Base-by-base conservation (phyloP, 2,329 filamentous ascomycete genomes). In the Ophiostoma piceae region DNA sequence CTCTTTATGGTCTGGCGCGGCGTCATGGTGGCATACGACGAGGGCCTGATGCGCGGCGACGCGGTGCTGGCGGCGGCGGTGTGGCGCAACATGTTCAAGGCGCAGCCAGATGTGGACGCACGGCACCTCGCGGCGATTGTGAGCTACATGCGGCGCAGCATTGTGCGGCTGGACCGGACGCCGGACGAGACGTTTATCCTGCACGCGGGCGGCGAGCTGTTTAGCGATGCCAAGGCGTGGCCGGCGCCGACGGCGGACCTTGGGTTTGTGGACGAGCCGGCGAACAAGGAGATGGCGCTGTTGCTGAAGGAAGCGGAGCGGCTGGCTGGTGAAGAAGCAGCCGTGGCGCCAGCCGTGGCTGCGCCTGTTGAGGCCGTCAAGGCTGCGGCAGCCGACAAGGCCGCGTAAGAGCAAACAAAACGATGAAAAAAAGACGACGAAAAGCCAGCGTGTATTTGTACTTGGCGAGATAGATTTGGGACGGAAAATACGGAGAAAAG, bases 41-140 rank as follows among this genome's bases (percentile, higher is more conserved):
- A 95, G 81, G 92, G 91, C 0, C 77, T 96, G 64, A 83, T 88
- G 74, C 89, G 88, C 78, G 90, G 90, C 11, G 92, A 96, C 77
- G 89, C 91, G 16, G 86, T 92, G 70, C 83, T 95, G 16, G 92
- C 90, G 3, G 84, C 90, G 60, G 95, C 95, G 9, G 83, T 99
- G 66, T 99, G 95, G 95, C 86, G 95, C 76, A 98, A 98, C 79
- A 77, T 99, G 70, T 96, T 92, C 84, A 93, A 94, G 81, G 92
- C 87, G 29, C 75, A 78, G 51, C 79, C 80, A 66, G 82, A 85
- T 71, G 80, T 82, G 19, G 84, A 88, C 73, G 78, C 83, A 47
- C 78, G 84, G 68, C 75, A 78, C 37, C 77, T 88, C 67, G 82
- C 85, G 2, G 84, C 84, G 67, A 79, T 87, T 66, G 85, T 87